phyloP scores from a whole-genome alignment of 192 early-diverging fungal species.

The Chytriomyces sp. region DNA sequence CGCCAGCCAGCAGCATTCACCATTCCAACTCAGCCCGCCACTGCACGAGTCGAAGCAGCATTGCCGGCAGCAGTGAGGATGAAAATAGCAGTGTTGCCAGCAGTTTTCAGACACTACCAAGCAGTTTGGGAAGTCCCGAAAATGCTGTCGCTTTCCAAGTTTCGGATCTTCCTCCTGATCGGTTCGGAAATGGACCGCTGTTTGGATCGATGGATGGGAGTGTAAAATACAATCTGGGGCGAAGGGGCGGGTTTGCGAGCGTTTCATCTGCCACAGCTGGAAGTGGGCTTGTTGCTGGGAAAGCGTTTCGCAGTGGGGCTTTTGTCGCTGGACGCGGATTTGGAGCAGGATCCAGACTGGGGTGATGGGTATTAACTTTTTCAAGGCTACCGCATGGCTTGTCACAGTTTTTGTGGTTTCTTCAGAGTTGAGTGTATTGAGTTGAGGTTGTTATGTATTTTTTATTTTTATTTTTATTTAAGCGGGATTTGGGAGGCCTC shows the following conservation, averaged over 20 bases:
- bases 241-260: background rate
- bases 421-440: too few species aligned
- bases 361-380: too few species aligned
- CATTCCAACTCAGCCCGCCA: background rate
- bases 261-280: background rate
- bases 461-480: too few species aligned
- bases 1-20: background rate
- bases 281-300: background rate
- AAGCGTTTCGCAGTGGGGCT: background rate
- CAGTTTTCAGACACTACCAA: slow-evolving; percentile 3
- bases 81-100: slow-evolving; percentile 2
- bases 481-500: too few species aligned
- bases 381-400: too few species aligned
- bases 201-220: background rate
- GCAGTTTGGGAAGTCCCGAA: background rate
- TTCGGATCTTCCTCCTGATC: background rate
- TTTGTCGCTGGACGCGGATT: too few species aligned
- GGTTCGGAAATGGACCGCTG: background rate
- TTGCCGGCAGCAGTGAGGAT: background rate
- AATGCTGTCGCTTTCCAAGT: background rate
- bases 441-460: too few species aligned
- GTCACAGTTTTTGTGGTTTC: too few species aligned
- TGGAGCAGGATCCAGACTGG: too few species aligned
- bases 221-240: background rate
- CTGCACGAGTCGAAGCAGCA: background rate